These are phyloP conservation scores for Coniochaeta sp. DNA, from an alignment of 2,329 filamentous ascomycete genomes.

Conservation along the genomic window DNA sequence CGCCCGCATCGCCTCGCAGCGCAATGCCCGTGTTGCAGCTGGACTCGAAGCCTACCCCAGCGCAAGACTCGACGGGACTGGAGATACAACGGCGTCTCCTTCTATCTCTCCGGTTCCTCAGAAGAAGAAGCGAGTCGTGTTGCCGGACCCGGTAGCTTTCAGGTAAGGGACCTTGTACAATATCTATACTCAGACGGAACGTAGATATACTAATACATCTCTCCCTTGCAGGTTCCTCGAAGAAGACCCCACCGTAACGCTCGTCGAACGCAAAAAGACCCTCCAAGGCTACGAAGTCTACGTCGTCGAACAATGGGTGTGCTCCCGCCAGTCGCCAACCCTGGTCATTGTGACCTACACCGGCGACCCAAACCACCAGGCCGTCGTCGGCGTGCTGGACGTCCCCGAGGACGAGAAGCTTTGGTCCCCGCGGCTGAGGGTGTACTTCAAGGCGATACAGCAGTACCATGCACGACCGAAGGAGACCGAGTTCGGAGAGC, in stretches of 20 bases:
- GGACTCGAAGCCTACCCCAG: slow-evolving; percentile 3
- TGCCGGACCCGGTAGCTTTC: slow-evolving; percentile 53
- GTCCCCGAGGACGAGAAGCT: slow-evolving; percentile 71
- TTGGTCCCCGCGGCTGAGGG: slow-evolving; percentile 72
- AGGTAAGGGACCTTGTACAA: slow-evolving; percentile 28
- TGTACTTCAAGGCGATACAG: slow-evolving; percentile 81
- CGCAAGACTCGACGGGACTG: slow-evolving; percentile 15
- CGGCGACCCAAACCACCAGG: slow-evolving; percentile 70
- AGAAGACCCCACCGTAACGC: slow-evolving; percentile 69
- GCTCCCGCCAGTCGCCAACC: slow-evolving; percentile 82
- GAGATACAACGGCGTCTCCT: slow-evolving; percentile 5
- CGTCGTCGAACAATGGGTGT: slow-evolving; percentile 95
- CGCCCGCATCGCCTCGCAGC: slow-evolving; percentile 22
- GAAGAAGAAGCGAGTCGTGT: slow-evolving; percentile 39
- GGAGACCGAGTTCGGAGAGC: slow-evolving; percentile 71
- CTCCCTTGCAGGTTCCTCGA: slow-evolving; percentile 61
- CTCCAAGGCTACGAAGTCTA: slow-evolving; percentile 88
- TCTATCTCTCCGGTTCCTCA: slow-evolving; percentile 5
- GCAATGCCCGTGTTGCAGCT: slow-evolving; percentile 8
- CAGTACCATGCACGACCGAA: slow-evolving; percentile 80
- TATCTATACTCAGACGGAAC: not conserved
- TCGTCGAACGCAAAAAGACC: slow-evolving; percentile 63
- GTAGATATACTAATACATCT: not conserved
- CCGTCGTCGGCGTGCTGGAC: slow-evolving; percentile 73
- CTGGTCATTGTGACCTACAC: slow-evolving; percentile 91